A percentile compares a stretch with the other conserved stretches of the same genome.
These are phyloP conservation scores for Crucihimalaya himalaica DNA, from an alignment of 345 rosid species.

Conservation along the genomic window DNA sequence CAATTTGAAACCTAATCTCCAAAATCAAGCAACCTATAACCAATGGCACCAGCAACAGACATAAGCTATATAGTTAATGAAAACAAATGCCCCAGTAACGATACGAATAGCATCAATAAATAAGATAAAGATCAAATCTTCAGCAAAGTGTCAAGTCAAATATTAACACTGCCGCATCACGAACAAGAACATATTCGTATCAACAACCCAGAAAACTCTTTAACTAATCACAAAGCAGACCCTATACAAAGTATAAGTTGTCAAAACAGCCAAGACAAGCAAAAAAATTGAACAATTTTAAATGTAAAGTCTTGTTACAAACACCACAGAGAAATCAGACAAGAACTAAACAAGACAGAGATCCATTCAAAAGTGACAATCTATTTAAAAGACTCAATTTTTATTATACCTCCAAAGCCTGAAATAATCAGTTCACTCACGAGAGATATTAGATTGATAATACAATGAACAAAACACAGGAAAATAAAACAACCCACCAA, in stretches of 20 bases:
- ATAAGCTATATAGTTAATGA: background rate
- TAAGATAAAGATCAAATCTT: conserved; percentile 23
- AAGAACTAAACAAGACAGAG: background rate
- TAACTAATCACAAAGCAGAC: background rate
- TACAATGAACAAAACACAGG: background rate
- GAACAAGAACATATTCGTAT: conserved; percentile 9
- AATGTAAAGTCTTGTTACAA: no score
- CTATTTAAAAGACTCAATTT: background rate
- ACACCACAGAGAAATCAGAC: background rate
- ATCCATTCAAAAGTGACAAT: conserved; percentile 18
- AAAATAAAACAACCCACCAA: conserved; percentile 18
- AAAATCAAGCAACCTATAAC: conserved; percentile 15
- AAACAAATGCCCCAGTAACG: background rate
- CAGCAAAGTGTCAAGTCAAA: background rate
- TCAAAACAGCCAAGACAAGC: no score
- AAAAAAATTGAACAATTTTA: no score
- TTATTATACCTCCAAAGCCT: background rate
- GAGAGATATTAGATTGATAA: background rate
- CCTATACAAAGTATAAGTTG: no score
- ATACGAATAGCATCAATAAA: conserved; percentile 1
- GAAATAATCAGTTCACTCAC: background rate
- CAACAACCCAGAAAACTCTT: conserved; percentile 5
- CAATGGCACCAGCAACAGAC: conserved; percentile 16
- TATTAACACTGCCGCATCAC: background rate
- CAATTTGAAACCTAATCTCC: background rate